Evolutionary conservation across 108 stramenopile genomes (phyloP), one percentile per base, ranked within the genome.

Genomic region (Fragilaria crotonensis): DNA sequence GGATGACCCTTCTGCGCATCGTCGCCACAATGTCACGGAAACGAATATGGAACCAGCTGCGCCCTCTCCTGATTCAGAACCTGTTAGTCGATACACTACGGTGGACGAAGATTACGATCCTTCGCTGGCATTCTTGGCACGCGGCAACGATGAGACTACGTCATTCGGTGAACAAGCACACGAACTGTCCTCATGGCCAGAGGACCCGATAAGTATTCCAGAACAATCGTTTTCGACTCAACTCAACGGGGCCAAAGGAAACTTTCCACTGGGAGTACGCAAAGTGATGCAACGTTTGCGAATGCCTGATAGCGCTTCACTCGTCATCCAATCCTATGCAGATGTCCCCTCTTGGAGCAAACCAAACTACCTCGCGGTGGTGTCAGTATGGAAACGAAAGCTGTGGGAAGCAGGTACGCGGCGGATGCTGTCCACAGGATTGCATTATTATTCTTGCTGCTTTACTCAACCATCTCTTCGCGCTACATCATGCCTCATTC

Each of bases 341-440:
- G 45, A 53, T 21, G 67, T 18, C 81, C 81, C 3, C 46, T 62
- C 25, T 50, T 78, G 22, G 73, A 73, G n/a, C 45, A 70, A 2
- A 78, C 67, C 41, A 47, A 60, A 27, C 69, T 86, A 2, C 85
- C 85, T 27, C 65, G 85, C 1, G 85, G 85, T 1, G 85, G 85
- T 0, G 54, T 82, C 9, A 67, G 64, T 44, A 52, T 86, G 36
- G 71, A 80, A 52, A 83, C 85, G 0, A 54, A 71, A 26, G 76
- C 78, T 3, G 77, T 79, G 7, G 83, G 83, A 0, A 49, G 67
- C 9, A 70, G 79, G 23, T 78, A 83, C 62, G 75, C 14, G 14
- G 14, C 11, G 7, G 7, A 11, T 41, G 7, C 36, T 41, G 36
- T 7, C 36, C 7, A 41, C 11, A 41, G 14, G 14, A 11, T 7